These are phyloP conservation scores for Ogataea polymorpha DNA, from an alignment of 805 yeast genomes.

Conservation along the genomic window DNA sequence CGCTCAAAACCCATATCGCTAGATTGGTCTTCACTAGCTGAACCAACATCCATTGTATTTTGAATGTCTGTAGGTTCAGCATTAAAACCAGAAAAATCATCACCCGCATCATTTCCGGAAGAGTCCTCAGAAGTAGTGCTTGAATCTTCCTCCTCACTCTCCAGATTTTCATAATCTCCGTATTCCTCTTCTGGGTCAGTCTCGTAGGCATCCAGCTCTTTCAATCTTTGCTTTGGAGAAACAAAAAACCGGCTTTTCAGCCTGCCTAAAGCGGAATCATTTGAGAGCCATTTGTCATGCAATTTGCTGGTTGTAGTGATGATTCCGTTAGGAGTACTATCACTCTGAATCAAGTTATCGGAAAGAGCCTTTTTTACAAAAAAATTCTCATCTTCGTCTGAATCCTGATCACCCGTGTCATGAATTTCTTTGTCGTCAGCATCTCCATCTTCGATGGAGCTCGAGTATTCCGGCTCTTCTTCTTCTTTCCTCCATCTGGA, in stretches of 20 bases:
- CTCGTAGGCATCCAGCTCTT: conserved; percentile 32
- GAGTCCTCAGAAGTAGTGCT: conserved; percentile 29
- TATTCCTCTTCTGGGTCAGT: conserved; percentile 49
- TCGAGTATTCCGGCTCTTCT: conserved; percentile 30
- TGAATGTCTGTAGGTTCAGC: conserved; percentile 38
- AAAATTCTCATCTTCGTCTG: conserved; percentile 51
- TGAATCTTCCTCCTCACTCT: conserved; percentile 31
- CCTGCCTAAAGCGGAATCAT: conserved; percentile 36
- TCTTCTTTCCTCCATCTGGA: conserved; percentile 65
- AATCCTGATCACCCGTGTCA: conserved; percentile 39
- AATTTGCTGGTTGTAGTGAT: conserved; percentile 33
- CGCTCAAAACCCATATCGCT: conserved; percentile 54
- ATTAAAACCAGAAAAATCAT: conserved; percentile 55
- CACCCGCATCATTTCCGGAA: conserved; percentile 28
- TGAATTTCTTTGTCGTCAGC: conserved; percentile 6
- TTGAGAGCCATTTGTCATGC: conserved; percentile 41
- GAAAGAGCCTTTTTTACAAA: conserved; percentile 42
- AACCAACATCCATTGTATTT: conserved; percentile 35
- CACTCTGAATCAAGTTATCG: no score
- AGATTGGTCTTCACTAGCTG: conserved; percentile 38
- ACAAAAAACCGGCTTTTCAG: conserved; percentile 49
- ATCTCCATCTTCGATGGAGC: no score
- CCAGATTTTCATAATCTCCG: conserved; percentile 39
- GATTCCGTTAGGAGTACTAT: no score
- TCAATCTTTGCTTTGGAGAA: conserved; percentile 46